Conservation (phyloP, 2,329 filamentous ascomycete species). For the Nannizziopsis barbatae region DNA sequence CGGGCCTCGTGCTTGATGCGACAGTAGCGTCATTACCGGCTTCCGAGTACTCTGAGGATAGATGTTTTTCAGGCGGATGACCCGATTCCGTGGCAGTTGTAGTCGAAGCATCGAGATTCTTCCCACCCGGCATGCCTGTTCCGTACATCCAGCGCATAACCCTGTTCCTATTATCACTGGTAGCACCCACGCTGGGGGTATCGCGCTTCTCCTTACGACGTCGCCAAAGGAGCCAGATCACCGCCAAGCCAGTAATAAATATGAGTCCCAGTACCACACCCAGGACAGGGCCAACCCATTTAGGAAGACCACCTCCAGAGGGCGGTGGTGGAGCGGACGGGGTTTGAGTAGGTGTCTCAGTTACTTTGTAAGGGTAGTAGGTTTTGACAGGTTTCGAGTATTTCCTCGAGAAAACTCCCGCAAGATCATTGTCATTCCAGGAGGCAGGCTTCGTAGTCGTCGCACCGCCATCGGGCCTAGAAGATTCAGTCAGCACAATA, state of each 20-base stretch:
- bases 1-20: constrained; percentile 13
- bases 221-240: constrained; percentile 44
- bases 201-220: constrained; percentile 31
- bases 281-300: constrained; percentile 51
- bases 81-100: constrained; percentile 16
- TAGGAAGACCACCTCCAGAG: constrained; percentile 36
- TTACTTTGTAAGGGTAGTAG: constrained; percentile 48
- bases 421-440: constrained; percentile 44
- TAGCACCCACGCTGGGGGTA: constrained; percentile 30
- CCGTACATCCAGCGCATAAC: constrained; percentile 45
- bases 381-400: constrained; percentile 48
- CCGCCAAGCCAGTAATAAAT: constrained; percentile 43
- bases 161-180: constrained; percentile 39
- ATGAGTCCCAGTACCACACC: constrained; percentile 52
- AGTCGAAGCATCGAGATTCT: constrained; percentile 22
- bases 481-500: constrained; percentile 7
- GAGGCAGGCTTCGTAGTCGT: constrained; percentile 19
- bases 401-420: constrained; percentile 42
- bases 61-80: constrained; percentile 14
- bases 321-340: constrained; percentile 13
- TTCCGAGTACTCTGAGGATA: constrained; percentile 13
- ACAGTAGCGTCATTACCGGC: constrained; percentile 10
- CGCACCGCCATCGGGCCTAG: constrained; percentile 26
- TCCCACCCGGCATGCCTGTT: constrained; percentile 16
- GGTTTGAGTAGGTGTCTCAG: constrained; percentile 14